These are phyloP conservation scores for Pleurotus djamor DNA, from an alignment of 768 basidiomycete species.

Conservation along the genomic window DNA sequence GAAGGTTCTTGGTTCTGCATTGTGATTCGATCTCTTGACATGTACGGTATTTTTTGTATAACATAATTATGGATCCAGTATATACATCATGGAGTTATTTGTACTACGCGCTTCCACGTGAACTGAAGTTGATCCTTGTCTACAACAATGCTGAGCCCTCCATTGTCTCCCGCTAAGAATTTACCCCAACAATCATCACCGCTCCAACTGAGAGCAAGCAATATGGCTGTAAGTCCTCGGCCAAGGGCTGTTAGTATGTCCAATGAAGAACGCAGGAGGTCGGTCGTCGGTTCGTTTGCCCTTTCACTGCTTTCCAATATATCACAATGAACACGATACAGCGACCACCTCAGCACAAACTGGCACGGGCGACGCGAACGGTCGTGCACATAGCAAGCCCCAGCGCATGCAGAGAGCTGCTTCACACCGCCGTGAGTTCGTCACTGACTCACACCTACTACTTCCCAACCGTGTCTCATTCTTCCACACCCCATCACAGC, in stretches of 20 bases:
- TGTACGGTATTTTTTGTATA: background rate
- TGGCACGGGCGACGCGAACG: too few species aligned
- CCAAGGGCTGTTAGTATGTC: background rate
- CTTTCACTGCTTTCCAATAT: too few species aligned
- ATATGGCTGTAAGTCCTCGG: background rate
- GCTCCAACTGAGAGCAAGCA: background rate
- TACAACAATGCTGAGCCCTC: background rate
- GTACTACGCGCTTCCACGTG: background rate
- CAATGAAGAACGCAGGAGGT: background rate
- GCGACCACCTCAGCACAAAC: too few species aligned
- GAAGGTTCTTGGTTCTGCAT: conserved; percentile 76
- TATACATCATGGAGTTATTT: background rate
- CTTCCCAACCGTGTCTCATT: background rate
- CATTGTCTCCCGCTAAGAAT: background rate
- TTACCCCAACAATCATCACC: background rate
- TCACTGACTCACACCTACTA: background rate
- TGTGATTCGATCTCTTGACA: conserved; percentile 17
- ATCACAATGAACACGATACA: too few species aligned
- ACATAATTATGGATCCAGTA: background rate
- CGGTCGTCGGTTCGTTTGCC: background rate
- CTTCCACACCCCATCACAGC: background rate
- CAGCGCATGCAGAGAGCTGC: background rate
- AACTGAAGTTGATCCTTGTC: background rate
- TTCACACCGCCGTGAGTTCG: background rate
- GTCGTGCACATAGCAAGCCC: background rate